A percentile compares a stretch with the other conserved stretches of the same genome.
phyloP scores from a whole-genome alignment of 169 alveolate species.

The Cryptosporidium viatorum region DNA sequence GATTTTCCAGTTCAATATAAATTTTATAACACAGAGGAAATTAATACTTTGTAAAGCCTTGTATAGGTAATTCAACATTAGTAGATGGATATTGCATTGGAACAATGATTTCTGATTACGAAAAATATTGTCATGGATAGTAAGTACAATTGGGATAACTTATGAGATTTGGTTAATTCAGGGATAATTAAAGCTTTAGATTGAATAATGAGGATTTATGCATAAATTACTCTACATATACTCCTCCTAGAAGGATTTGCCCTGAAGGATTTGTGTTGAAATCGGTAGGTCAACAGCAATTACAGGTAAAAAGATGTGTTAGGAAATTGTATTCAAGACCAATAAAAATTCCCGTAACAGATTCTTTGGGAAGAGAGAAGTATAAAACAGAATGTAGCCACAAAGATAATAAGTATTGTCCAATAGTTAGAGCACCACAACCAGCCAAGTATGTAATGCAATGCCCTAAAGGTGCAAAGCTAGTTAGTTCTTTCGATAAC shows the following conservation, averaged over 20 bases:
- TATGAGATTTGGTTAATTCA: neutral
- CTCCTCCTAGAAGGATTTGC: conserved; percentile 65
- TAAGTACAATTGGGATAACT: neutral
- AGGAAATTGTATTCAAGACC: conserved; percentile 66
- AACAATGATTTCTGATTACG: conserved; percentile 72
- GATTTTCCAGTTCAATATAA: neutral
- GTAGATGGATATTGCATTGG: conserved; percentile 73
- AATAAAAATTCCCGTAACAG: conserved; percentile 69
- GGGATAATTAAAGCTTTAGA: conserved; percentile 13
- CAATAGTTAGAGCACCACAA: conserved; percentile 15
- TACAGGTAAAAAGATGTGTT: conserved; percentile 34
- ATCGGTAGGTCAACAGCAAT: conserved; percentile 47
- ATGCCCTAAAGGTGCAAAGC: conserved; percentile 55
- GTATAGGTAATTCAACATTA: conserved; percentile 64
- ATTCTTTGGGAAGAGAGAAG: conserved; percentile 37
- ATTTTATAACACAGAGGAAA: neutral
- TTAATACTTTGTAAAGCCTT: conserved; percentile 17
- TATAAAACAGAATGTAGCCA: conserved; percentile 21
- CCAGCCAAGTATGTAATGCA: conserved; percentile 69
- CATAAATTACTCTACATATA: conserved; percentile 55
- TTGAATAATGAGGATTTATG: conserved; percentile 54
- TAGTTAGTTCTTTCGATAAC: conserved; percentile 46
- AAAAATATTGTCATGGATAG: conserved; percentile 71
- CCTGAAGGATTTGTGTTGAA: conserved; percentile 69
- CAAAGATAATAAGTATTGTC: conserved; percentile 56